These are phyloP conservation scores for Leccinum variicolor DNA, from an alignment of 768 basidiomycete species.

Conservation along the genomic window DNA sequence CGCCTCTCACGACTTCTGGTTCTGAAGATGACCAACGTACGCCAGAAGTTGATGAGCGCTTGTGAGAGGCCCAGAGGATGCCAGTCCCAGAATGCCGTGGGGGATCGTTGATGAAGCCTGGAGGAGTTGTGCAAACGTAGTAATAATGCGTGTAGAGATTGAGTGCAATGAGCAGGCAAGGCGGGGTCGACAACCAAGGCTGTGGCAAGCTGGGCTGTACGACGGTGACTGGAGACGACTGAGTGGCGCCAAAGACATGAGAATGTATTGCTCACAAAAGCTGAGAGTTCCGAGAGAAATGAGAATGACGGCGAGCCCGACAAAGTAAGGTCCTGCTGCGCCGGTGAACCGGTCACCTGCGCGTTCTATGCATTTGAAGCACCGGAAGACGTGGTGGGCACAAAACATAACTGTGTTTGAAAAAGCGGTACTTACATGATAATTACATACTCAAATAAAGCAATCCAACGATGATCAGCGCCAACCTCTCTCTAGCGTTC, in stretches of 20 bases:
- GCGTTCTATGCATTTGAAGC: slow-evolving; percentile 67
- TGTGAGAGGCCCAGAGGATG: slow-evolving; percentile 54
- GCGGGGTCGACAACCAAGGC: slow-evolving; percentile 58
- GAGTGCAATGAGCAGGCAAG: slow-evolving; percentile 69
- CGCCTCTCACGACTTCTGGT: slow-evolving; percentile 51
- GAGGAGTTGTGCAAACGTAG: slow-evolving; percentile 71
- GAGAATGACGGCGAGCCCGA: slow-evolving; percentile 73
- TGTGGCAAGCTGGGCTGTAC: slow-evolving; percentile 63
- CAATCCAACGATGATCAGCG: slow-evolving; percentile 10
- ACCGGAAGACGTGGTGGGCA: slow-evolving; percentile 41
- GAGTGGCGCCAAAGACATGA: not conserved
- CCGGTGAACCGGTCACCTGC: slow-evolving; percentile 79
- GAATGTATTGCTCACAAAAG: slow-evolving; percentile 63
- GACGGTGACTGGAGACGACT: slow-evolving; percentile 66
- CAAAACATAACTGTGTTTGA: slow-evolving; percentile 18
- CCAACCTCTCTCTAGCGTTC: slow-evolving; percentile 37
- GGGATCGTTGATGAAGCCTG: slow-evolving; percentile 75
- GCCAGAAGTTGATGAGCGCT: slow-evolving; percentile 31
- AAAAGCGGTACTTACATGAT: too few species aligned
- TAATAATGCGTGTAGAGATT: slow-evolving; percentile 86
- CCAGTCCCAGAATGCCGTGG: slow-evolving; percentile 38
- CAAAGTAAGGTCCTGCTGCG: slow-evolving; percentile 88
- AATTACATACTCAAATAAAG: not conserved
- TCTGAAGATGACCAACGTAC: slow-evolving; percentile 48
- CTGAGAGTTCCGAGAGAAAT: slow-evolving; percentile 64